Conservation (phyloP, 2,329 filamentous ascomycete genomes). For the Huntiella omanensis region DNA sequence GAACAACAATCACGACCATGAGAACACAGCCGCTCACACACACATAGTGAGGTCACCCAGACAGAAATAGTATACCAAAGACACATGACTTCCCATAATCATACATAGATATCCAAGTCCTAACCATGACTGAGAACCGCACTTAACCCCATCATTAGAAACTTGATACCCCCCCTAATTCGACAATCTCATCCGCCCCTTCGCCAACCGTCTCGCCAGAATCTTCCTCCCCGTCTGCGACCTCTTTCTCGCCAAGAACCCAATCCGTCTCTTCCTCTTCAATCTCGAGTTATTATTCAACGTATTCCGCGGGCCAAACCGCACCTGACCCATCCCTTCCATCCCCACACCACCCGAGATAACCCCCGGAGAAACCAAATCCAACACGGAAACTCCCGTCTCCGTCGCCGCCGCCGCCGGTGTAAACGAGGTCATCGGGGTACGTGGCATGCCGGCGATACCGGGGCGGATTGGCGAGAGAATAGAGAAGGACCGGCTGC, state of each 20-base stretch:
- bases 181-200: conserved; percentile 23
- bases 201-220: conserved; percentile 30
- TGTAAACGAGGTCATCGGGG: conserved; percentile 6
- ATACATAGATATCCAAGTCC: too few relatives aligned
- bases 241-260: conserved; percentile 33
- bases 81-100: too few relatives aligned
- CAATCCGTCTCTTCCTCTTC: conserved; percentile 39
- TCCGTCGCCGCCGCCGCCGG: conserved; percentile 4
- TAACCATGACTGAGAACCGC: too few relatives aligned
- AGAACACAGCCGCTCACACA: too few relatives aligned
- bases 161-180: conserved; percentile 1
- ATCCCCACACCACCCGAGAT: conserved; percentile 35
- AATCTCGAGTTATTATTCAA: conserved; percentile 35
- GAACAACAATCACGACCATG: too few relatives aligned
- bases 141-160: too few relatives aligned
- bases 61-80: too few relatives aligned
- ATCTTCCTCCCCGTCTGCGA: conserved; percentile 34
- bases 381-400: conserved; percentile 16
- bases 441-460: conserved; percentile 1
- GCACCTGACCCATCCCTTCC: conserved; percentile 27
- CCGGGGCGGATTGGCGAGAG: conserved; percentile 9
- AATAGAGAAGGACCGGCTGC: conserved; percentile 8
- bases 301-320: conserved; percentile 39
- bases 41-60: too few relatives aligned
- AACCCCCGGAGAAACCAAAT: conserved; percentile 26